These are phyloP conservation scores for Penicillium sp. DNA, from an alignment of 2,329 filamentous ascomycete genomes.

Conservation along the genomic window DNA sequence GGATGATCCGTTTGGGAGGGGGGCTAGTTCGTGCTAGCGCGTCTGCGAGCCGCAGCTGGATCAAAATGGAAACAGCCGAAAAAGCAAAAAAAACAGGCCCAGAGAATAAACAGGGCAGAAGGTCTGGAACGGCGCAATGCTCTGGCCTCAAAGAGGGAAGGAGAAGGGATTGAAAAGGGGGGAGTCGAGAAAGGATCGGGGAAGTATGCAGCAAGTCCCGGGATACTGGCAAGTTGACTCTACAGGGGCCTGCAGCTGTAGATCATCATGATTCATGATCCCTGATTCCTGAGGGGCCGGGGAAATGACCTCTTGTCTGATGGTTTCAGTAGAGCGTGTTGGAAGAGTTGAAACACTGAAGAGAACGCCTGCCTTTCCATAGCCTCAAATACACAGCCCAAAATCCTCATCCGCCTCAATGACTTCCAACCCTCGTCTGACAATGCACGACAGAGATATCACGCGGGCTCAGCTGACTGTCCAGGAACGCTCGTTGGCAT, in stretches of 20 bases:
- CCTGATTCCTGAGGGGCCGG: no score
- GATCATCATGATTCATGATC: no score
- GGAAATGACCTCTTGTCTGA: no score
- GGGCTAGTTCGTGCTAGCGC: constrained; percentile 13
- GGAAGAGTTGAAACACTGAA: no score
- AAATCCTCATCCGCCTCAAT: no score
- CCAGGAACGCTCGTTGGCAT: constrained; percentile 23
- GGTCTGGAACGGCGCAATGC: constrained; percentile 1
- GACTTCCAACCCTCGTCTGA: no score
- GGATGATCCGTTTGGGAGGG: constrained; percentile 14
- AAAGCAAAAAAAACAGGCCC: constrained; percentile 15
- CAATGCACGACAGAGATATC: constrained; percentile 22
- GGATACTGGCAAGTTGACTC: constrained; percentile 12
- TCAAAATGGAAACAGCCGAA: constrained; percentile 18
- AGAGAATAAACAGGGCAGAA: constrained; percentile 10
- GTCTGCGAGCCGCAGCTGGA: constrained; percentile 16
- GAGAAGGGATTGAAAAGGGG: constrained; percentile 1
- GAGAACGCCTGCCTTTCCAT: no score
- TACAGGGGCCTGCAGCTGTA: no score
- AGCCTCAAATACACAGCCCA: constrained; percentile 13
- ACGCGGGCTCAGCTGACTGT: constrained; percentile 16
- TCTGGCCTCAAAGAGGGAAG: constrained; percentile 3
- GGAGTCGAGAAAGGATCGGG: constrained; percentile 7
- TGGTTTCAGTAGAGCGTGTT: no score
- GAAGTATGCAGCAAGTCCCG: constrained; percentile 16